Evolutionary conservation across 768 basidiomycete species (phyloP).

Genomic region (Trametes maxima): DNA sequence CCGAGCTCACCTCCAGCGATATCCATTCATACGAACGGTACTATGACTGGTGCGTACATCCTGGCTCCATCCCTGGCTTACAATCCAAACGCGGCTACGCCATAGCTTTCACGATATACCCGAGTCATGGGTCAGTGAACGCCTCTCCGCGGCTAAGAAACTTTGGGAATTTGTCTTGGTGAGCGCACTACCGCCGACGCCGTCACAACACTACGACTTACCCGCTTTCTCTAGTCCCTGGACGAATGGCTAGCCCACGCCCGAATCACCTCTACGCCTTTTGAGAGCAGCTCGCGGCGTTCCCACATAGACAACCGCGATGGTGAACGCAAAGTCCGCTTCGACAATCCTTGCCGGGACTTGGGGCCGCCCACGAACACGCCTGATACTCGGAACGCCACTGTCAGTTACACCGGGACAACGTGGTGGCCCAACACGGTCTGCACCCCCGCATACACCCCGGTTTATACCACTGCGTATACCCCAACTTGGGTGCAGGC

Average conservation of each 20-base stretch:
- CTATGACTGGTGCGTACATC: constrained; percentile 1
- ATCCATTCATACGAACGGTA: background rate
- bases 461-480: too few relatives aligned
- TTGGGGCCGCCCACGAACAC: too few relatives aligned
- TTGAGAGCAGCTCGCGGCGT: background rate
- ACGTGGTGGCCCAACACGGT: too few relatives aligned
- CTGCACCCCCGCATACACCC: too few relatives aligned
- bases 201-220: background rate
- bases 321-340: background rate
- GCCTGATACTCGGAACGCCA: too few relatives aligned
- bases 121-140: background rate
- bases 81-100: background rate
- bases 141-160: background rate
- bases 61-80: background rate
- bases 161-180: constrained; percentile 11
- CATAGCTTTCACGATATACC: background rate
- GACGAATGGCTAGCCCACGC: constrained; percentile 2
- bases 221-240: background rate
- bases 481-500: too few relatives aligned
- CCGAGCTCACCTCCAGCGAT: background rate
- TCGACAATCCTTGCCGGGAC: background rate
- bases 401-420: too few relatives aligned
- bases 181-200: background rate
- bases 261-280: background rate
- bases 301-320: background rate